Conservation (phyloP, 1,284 basidiomycete genomes). For the Omphalotus olearius region DNA sequence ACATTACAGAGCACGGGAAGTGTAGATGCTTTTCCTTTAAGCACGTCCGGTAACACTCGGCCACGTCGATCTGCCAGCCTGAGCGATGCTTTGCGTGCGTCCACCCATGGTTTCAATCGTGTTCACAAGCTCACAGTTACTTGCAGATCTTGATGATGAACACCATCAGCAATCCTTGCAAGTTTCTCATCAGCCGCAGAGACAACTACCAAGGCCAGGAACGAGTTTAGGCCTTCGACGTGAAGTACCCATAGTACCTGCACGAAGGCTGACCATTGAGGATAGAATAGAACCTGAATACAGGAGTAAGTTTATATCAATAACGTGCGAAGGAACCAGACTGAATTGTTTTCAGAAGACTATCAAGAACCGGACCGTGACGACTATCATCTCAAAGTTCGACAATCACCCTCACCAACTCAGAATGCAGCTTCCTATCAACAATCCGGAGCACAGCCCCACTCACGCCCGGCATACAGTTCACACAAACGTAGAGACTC, state of each 20-base stretch:
- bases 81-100: conserved; percentile 51
- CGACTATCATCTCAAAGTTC: conserved; percentile 27
- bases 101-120: conserved; percentile 13
- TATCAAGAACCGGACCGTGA: conserved; percentile 36
- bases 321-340: conserved; percentile 6
- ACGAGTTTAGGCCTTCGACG: conserved; percentile 42
- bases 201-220: conserved; percentile 38
- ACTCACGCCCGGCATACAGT: conserved; percentile 20
- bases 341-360: conserved; percentile 22
- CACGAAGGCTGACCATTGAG: conserved; percentile 46
- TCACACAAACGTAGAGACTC: conserved; percentile 65
- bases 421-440: conserved; percentile 24
- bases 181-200: conserved; percentile 22
- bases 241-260: conserved; percentile 33
- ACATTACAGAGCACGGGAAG: background rate
- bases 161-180: conserved; percentile 4
- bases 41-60: conserved; percentile 36
- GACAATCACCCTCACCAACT: conserved; percentile 54
- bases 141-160: conserved; percentile 4
- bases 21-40: conserved; percentile 19
- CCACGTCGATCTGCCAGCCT: conserved; percentile 66
- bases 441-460: conserved; percentile 26
- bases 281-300: conserved; percentile 40
- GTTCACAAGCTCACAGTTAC: too few species aligned
- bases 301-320: conserved; percentile 14